These are phyloP conservation scores for Kodamaea fungicola DNA, from an alignment of 1,139 yeast species.

Conservation along the genomic window DNA sequence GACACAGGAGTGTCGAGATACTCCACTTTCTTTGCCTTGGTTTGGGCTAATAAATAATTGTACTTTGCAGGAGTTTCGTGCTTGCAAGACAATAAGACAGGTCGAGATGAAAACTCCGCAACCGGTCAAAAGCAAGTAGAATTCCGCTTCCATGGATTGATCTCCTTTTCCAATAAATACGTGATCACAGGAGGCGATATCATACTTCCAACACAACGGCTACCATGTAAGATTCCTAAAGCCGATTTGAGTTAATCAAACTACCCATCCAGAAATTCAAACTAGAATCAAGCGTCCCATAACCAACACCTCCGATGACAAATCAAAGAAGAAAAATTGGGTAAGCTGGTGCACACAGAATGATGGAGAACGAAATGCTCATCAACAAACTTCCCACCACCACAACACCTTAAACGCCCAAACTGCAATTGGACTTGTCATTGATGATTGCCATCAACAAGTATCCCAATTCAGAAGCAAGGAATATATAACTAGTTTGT, in stretches of 20 bases:
- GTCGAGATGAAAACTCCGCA: slow-evolving; percentile 21
- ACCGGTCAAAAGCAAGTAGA: slow-evolving; percentile 35
- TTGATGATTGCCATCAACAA: slow-evolving; percentile 37
- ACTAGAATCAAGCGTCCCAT: slow-evolving; percentile 60
- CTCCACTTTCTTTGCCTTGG: slow-evolving; percentile 5
- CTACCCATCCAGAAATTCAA: slow-evolving; percentile 59
- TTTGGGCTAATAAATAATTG: slow-evolving; percentile 27
- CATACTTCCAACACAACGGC: slow-evolving; percentile 68
- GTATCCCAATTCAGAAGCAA: slow-evolving; percentile 37
- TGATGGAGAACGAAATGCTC: slow-evolving; percentile 27
- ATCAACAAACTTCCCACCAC: slow-evolving; percentile 29
- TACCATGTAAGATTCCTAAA: slow-evolving; percentile 67
- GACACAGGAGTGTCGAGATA: neutral
- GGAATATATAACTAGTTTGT: slow-evolving; percentile 31
- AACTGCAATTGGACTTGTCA: slow-evolving; percentile 25
- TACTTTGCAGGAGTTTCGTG: slow-evolving; percentile 57
- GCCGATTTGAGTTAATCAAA: slow-evolving; percentile 54
- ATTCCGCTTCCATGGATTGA: slow-evolving; percentile 47
- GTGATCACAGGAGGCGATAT: slow-evolving; percentile 61
- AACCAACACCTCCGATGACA: slow-evolving; percentile 52
- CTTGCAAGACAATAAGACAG: slow-evolving; percentile 31
- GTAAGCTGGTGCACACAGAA: slow-evolving; percentile 35
- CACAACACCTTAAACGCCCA: slow-evolving; percentile 41
- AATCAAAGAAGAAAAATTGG: slow-evolving; percentile 32
- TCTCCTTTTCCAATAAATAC: slow-evolving; percentile 28